Evolutionary conservation across 1,139 yeast genomes (phyloP), one percentile per base, ranked within the genome.

Genomic region (Lodderomyces beijingensis): DNA sequence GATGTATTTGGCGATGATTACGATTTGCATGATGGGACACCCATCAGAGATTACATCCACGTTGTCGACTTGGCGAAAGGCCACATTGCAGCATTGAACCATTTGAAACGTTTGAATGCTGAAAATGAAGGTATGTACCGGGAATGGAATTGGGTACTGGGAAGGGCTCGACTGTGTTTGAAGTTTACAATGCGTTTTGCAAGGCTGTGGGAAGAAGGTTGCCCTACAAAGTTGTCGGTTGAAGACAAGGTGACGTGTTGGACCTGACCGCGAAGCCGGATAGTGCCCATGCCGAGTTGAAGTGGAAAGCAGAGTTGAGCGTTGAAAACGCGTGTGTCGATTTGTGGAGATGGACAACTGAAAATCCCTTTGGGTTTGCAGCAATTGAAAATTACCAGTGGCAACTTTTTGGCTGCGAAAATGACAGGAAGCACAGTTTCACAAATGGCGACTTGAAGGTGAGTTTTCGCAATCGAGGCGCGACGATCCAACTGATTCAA

Each of bases 101-200:
- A 79, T 53, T 68, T 84, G 37, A 69, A 70, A 40, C 47, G 51
- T n/a, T 47, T 60, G 30, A 16, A 26, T 10, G n/a, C n/a, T 6
- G 40, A 50, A 6, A 47, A 53, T n/a, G 46, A 55, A 20, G 86
- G 85, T 4, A 63, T 75, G 37, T 77, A 72, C 51, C 70, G 89
- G 36, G 91, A 78, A 50, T 85, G 93, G 93, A 85, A 85, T 51
- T 84, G 41, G 94, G 94, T 29, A 78, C 91, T 16, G 94, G 94
- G 30, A 73, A 66, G 28, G 94, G 94, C 4, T 68, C 82, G 6
- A 82, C 93, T 2, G 94, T 84, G 5, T 65, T 82, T 36, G 89
- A 85, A 45, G 81, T 84, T 32, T 72, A 77, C 49, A 51, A 71
- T 39, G 81, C 86, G 2, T 84, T 84, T 55, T 69, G 77, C 52